Evolutionary conservation across 164 flowering plant species (phyloP), one percentile per base, ranked within the genome.

Genomic region (Paratinospora sagittata): DNA sequence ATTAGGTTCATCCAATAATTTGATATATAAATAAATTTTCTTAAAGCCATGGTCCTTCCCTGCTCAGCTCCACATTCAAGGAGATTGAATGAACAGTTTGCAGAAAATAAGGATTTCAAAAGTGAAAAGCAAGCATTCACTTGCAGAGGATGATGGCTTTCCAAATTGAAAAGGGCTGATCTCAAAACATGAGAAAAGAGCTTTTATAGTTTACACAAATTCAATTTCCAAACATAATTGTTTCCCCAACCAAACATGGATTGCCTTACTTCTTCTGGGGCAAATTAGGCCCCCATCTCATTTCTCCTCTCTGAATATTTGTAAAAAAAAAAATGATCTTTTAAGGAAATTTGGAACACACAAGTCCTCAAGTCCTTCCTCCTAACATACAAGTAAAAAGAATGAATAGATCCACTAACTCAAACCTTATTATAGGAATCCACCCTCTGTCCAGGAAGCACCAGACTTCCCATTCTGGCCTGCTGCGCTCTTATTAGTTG

Each of bases 391-490:
- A 47, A 66, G 26, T 27, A 66, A 41, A 23, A 39, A n/a, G n/a
- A 9, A 66, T n/a, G 24, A 16, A 19, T 26, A 74, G 21, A 69
- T 45, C 16, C 10, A 26, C 33, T 68, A 27, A 43, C 68, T 12
- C 78, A 70, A 61, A 81, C 85, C 83, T 88, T 70, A n/a, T n/a
- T n/a, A 94, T 61, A 75, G 81, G 81, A 94, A 94, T 79, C 97
- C 97, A 71, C 97, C 97, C 21, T 80, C 97, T 0, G 89, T 81
- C 98, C 98, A 94, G 19, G 68, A 60, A 61, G 76, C 27, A 71
- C 83, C 92, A 13, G 96, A 80, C 79, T 89, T 95, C 57, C 90
- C 92, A 79, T 83, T 83, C 66, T 82, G 88, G 76, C 85, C 84
- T 30, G 52, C 79, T 23, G 83, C 21, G 41, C 78, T 83, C 67